These are phyloP conservation scores for Arctium lappa DNA, from an alignment of 129 eudicot genomes.

Conservation along the genomic window DNA sequence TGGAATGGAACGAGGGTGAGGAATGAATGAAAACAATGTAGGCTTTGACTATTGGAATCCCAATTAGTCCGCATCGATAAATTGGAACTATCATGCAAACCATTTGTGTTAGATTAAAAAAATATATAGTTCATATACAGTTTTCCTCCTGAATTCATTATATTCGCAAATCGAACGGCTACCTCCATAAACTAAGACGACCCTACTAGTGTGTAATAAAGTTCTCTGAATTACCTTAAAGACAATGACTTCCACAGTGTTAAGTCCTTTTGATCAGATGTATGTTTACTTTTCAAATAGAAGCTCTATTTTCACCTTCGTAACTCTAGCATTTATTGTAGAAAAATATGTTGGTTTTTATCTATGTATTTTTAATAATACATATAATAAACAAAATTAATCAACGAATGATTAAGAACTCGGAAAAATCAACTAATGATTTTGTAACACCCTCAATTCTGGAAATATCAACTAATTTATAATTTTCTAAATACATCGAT, in stretches of 20 bases:
- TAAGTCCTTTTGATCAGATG: background rate
- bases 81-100: background rate
- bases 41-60: background rate
- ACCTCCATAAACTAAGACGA: background rate
- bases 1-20: background rate
- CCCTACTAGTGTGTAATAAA: background rate
- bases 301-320: background rate
- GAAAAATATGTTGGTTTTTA: too few species aligned
- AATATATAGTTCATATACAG: too few species aligned
- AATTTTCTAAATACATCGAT: too few species aligned
- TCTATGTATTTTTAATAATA: too few species aligned
- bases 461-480: too few species aligned
- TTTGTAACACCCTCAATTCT: too few species aligned
- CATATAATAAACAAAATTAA: too few species aligned
- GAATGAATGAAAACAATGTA: too few species aligned
- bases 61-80: background rate
- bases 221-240: background rate
- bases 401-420: too few species aligned
- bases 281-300: background rate
- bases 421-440: too few species aligned
- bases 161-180: background rate
- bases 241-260: background rate
- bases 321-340: background rate
- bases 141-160: background rate
- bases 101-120: too few species aligned